A percentile compares a stretch with the other conserved stretches of the same genome.
Evolutionary conservation across 2,329 filamentous ascomycete species (phyloP).

Genomic region (Talaromyces marneffei): DNA sequence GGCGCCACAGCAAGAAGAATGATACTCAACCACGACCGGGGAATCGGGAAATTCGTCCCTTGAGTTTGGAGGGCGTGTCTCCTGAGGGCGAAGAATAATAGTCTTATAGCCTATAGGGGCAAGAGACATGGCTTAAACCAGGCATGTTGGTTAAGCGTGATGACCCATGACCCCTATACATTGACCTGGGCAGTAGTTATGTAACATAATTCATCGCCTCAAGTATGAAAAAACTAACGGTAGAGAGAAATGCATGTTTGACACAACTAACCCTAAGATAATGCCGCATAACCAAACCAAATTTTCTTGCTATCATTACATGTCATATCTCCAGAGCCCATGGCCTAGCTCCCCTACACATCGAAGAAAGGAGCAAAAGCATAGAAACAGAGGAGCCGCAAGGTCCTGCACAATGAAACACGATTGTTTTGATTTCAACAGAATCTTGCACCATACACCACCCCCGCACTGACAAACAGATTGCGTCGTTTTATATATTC

Average conservation of each 20-base stretch:
- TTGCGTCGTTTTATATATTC: not conserved
- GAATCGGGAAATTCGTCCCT: not conserved
- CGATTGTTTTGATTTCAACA: not conserved
- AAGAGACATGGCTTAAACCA: not conserved
- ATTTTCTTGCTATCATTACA: constrained; percentile 13
- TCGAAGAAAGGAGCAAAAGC: not conserved
- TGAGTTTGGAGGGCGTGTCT: too few relatives aligned
- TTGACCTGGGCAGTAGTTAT: too few relatives aligned
- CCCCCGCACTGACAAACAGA: not conserved
- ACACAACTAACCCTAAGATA: not conserved
- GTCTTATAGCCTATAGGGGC: too few relatives aligned
- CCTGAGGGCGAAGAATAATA: not conserved
- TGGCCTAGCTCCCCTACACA: not conserved
- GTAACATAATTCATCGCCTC: not conserved
- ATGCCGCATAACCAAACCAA: not conserved
- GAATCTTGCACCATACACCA: not conserved
- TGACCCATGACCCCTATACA: too few relatives aligned
- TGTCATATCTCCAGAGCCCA: not conserved
- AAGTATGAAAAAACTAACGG: not conserved
- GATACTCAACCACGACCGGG: not conserved
- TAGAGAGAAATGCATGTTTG: not conserved
- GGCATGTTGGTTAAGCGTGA: not conserved
- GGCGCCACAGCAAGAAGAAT: not conserved
- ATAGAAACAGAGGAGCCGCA: not conserved
- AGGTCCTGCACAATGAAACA: not conserved